Evolutionary conservation across 805 yeast genomes (phyloP).

Genomic region (Tetrapisispora namnaoensis): DNA sequence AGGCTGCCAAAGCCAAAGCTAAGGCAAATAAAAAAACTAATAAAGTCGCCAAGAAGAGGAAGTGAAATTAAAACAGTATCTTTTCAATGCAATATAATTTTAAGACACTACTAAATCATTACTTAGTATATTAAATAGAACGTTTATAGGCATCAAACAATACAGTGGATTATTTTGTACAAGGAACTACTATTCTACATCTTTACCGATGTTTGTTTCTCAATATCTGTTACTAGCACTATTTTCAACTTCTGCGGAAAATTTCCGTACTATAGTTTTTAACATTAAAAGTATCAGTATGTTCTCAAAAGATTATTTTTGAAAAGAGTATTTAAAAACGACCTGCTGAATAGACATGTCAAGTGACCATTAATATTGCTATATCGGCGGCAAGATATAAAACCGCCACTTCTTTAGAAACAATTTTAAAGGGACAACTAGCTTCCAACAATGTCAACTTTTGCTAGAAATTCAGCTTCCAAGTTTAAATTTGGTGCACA

Average conservation of each 20-base stretch:
- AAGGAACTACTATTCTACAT: no score
- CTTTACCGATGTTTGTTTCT: not conserved
- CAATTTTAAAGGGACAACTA: not conserved
- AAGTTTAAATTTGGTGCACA: conserved; percentile 78
- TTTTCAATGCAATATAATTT: not conserved
- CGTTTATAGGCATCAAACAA: not conserved
- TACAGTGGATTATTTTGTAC: not conserved
- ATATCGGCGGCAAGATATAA: no score
- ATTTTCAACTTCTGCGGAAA: not conserved
- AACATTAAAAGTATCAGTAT: no score
- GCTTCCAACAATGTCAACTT: conserved; percentile 8
- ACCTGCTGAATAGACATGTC: no score
- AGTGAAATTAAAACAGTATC: not conserved
- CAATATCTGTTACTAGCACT: not conserved
- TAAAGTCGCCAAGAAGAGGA: conserved; percentile 19
- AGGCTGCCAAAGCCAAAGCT: conserved; percentile 26
- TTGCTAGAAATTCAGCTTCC: conserved; percentile 33
- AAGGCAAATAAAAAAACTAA: conserved; percentile 23
- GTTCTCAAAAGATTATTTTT: no score
- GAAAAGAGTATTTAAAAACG: no score
- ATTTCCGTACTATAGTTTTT: not conserved
- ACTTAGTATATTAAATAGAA: not conserved
- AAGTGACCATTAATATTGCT: no score
- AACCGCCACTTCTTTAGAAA: no score
- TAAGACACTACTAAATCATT: no score